Percentiles rank a stretch among this genome's conserved stretches.
Conservation (phyloP, 345 rosid genomes). For the Carallia brachiata region DNA sequence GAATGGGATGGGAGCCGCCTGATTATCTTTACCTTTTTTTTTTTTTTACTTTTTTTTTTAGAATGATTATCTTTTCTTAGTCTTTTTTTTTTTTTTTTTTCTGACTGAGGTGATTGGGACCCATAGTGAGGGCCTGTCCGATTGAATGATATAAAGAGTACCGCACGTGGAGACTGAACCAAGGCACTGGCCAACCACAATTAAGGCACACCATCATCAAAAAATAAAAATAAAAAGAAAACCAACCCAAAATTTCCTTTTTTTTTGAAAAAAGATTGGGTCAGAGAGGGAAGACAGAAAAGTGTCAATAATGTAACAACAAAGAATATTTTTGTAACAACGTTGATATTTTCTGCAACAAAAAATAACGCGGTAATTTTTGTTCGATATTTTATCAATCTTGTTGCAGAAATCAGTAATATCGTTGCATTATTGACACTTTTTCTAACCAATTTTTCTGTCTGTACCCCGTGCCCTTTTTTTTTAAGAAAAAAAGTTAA, state of each 20-base stretch:
- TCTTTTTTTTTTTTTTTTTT: constrained; percentile 12
- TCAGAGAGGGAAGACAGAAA: too few species aligned
- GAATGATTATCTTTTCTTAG: background rate
- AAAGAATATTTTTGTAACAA: too few species aligned
- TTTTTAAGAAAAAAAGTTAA: too few species aligned
- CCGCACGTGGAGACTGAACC: constrained; percentile 74
- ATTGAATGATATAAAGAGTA: constrained; percentile 55
- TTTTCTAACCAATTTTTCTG: too few species aligned
- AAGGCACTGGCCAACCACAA: constrained; percentile 46
- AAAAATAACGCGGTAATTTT: too few species aligned
- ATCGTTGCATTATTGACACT: too few species aligned
- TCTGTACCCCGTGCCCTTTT: too few species aligned
- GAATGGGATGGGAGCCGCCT: constrained; percentile 31
- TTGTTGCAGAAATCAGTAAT: too few species aligned
- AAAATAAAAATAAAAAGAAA: background rate
- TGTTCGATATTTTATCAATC: too few species aligned
- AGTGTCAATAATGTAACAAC: too few species aligned
- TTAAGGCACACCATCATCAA: constrained; percentile 9
- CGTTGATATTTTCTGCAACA: too few species aligned
- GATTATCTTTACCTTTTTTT: background rate
- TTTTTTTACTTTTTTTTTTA: background rate
- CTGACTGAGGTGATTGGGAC: constrained; percentile 25
- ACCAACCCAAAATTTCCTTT: background rate
- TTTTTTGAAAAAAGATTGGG: too few species aligned
- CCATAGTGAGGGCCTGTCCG: constrained; percentile 35